Conservation (phyloP, 73 alveolate species). For the Uronychia setigera region DNA sequence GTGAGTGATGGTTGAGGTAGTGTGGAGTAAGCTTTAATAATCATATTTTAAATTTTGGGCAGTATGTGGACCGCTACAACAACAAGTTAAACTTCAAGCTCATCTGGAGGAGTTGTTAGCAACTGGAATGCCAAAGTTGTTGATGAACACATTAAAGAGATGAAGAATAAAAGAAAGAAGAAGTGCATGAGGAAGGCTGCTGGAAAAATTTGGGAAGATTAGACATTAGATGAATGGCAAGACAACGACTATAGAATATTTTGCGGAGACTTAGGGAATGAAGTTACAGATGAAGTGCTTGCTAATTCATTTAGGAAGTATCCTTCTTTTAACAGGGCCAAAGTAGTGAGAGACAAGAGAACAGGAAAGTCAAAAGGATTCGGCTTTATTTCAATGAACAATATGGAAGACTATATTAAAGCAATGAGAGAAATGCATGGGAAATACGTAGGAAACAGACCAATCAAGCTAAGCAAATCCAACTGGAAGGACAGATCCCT, state of each 20-base stretch:
- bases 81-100: background rate
- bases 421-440: conserved; percentile 98
- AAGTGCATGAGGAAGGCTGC: conserved; percentile 92
- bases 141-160: conserved; percentile 30
- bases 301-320: conserved; percentile 95
- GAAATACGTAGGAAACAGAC: conserved; percentile 98
- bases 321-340: conserved; percentile 93
- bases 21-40: too few relatives aligned
- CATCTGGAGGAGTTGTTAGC: background rate
- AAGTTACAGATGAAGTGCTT: conserved; percentile 95
- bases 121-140: background rate
- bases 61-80: conserved; percentile 1
- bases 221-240: conserved; percentile 96
- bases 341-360: conserved; percentile 94
- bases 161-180: conserved; percentile 70
- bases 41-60: background rate
- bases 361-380: conserved; percentile 97
- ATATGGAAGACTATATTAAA: conserved; percentile 89
- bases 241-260: conserved; percentile 96
- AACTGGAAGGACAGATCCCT: conserved; percentile 93
- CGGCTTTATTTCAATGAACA: conserved; percentile 95
- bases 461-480: conserved; percentile 90
- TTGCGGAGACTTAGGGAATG: conserved; percentile 98
- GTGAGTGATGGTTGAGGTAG: too few relatives aligned
- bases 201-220: conserved; percentile 96